Percentiles rank a stretch among this genome's conserved stretches.
Conservation (phyloP, 208 protist genomes). For the Naegleria lovaniensis region DNA sequence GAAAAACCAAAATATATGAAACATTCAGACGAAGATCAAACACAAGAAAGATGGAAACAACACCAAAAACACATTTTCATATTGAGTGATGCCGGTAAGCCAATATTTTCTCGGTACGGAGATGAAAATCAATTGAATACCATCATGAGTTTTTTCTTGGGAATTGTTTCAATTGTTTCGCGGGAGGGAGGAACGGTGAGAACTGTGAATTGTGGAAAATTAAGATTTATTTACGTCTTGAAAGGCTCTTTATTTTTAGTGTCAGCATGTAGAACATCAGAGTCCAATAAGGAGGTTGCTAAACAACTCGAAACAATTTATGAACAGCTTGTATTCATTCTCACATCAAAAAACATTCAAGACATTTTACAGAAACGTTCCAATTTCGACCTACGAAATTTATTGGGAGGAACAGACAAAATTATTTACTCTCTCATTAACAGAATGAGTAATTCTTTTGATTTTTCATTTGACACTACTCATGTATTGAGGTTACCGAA, state of each 20-base stretch:
- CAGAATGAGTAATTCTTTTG: background rate
- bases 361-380: conserved; percentile 28
- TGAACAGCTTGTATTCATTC: conserved; percentile 29
- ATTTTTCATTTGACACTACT: conserved; percentile 25
- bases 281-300: conserved; percentile 29
- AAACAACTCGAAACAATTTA: conserved; percentile 38
- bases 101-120: conserved; percentile 45
- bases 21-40: conserved; percentile 30
- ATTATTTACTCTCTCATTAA: conserved; percentile 27
- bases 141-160: conserved; percentile 36
- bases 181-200: conserved; percentile 3
- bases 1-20: conserved; percentile 18
- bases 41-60: conserved; percentile 27
- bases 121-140: conserved; percentile 40
- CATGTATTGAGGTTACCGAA: conserved; percentile 18
- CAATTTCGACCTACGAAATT: conserved; percentile 38
- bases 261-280: conserved; percentile 30
- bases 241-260: conserved; percentile 36
- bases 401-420: conserved; percentile 29
- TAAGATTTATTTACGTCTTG: conserved; percentile 33
- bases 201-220: conserved; percentile 11
- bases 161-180: conserved; percentile 35
- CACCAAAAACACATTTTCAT: conserved; percentile 47
- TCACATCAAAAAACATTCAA: conserved; percentile 32
- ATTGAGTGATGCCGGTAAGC: conserved; percentile 32